A percentile compares a stretch with the other conserved stretches of the same genome.
phyloP scores from a whole-genome alignment of 805 yeast genomes.

The Wickerhamomyces tratensis region DNA sequence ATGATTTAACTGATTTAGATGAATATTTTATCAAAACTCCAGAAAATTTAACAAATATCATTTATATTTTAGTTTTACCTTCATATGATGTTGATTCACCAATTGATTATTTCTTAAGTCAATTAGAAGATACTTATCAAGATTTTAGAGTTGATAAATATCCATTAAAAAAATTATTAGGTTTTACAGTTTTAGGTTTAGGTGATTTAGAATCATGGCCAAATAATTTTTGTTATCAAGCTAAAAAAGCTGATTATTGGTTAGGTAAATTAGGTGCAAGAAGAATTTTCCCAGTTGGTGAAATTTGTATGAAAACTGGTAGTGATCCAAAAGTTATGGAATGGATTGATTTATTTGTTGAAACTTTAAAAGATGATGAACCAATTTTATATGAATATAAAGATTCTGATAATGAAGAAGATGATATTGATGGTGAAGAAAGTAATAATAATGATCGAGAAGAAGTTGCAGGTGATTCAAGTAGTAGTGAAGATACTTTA shows the following conservation, averaged over 20 bases:
- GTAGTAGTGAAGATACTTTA: conserved; percentile 30
- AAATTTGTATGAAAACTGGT: conserved; percentile 67
- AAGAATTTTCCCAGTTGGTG: conserved; percentile 75
- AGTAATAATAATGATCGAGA: conserved; percentile 17
- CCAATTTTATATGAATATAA: conserved; percentile 53
- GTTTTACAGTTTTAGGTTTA: conserved; percentile 78
- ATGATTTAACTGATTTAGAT: conserved; percentile 78
- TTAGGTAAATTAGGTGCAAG: conserved; percentile 80
- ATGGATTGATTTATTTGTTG: conserved; percentile 57
- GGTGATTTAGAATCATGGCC: conserved; percentile 89
- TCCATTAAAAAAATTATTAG: conserved; percentile 60
- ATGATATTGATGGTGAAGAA: conserved; percentile 26
- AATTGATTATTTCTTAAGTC: conserved; percentile 75
- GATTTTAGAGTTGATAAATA: conserved; percentile 82
- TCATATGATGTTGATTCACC: conserved; percentile 93
- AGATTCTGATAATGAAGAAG: conserved; percentile 45
- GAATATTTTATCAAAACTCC: conserved; percentile 70
- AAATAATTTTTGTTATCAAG: conserved; percentile 80
- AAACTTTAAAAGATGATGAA: conserved; percentile 59
- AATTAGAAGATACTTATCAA: conserved; percentile 67
- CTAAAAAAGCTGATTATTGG: conserved; percentile 62
- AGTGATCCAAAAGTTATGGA: conserved; percentile 50
- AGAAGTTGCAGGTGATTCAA: conserved; percentile 1
- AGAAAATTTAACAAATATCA: conserved; percentile 26
- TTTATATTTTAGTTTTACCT: conserved; percentile 73